These are phyloP conservation scores for Auricularia sp. DNA, from an alignment of 768 basidiomycete species.

Conservation along the genomic window DNA sequence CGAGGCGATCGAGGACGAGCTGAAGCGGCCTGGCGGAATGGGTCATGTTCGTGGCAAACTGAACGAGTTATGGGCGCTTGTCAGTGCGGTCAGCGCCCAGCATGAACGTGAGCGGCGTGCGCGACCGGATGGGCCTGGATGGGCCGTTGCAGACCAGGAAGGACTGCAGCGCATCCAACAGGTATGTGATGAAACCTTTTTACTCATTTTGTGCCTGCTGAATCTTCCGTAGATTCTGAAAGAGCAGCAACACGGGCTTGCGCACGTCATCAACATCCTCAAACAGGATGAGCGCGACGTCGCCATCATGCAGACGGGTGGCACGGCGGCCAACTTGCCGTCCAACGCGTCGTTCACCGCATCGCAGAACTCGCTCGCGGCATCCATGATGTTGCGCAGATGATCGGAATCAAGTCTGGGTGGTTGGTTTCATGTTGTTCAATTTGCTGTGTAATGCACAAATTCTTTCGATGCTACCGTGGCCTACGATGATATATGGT, in stretches of 20 bases:
- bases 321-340: background rate
- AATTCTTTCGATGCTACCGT: background rate
- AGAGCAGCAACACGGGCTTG: constrained; percentile 72
- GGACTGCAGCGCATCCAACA: constrained; percentile 68
- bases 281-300: constrained; percentile 57
- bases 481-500: background rate
- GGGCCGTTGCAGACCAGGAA: constrained; percentile 83
- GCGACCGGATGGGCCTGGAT: constrained; percentile 35
- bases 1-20: constrained; percentile 67
- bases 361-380: background rate
- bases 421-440: background rate
- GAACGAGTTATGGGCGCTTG: constrained; percentile 78
- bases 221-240: constrained; percentile 45
- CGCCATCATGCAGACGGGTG: constrained; percentile 34
- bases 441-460: background rate
- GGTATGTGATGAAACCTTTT: constrained; percentile 28
- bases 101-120: constrained; percentile 33
- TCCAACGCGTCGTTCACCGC: background rate
- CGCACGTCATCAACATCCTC: constrained; percentile 69
- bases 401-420: background rate
- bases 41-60: constrained; percentile 39
- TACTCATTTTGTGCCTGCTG: too few relatives aligned
- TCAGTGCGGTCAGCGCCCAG: constrained; percentile 59
- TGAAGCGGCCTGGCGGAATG: constrained; percentile 37
- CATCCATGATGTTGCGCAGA: background rate